These are phyloP conservation scores for Fusarium multiceps DNA, from an alignment of 2,329 filamentous ascomycete species.

Conservation along the genomic window DNA sequence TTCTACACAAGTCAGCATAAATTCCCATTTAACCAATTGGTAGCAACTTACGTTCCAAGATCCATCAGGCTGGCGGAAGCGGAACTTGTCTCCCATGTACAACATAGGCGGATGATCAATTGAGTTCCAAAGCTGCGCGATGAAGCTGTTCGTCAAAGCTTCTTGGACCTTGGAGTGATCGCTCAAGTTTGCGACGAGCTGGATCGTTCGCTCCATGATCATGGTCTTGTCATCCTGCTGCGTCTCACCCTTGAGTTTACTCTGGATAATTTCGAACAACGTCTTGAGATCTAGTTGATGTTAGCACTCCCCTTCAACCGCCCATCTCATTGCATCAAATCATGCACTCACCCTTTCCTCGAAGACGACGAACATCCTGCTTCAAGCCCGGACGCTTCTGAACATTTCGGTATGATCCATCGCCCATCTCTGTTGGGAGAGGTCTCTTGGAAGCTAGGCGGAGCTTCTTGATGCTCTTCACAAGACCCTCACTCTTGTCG, in stretches of 20 bases:
- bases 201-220: conserved; percentile 79
- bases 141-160: conserved; percentile 73
- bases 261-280: conserved; percentile 68
- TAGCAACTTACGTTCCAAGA: conserved; percentile 66
- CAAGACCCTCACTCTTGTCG: conserved; percentile 41
- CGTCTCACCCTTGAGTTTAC: conserved; percentile 70
- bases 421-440: conserved; percentile 70
- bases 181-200: conserved; percentile 74
- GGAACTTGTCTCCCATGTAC: conserved; percentile 70
- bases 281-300: conserved; percentile 68
- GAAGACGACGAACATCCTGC: conserved; percentile 41
- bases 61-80: conserved; percentile 76
- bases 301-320: conserved; percentile 11
- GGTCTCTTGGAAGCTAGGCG: conserved; percentile 67
- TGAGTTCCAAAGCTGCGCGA: conserved; percentile 76
- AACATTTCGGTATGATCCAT: conserved; percentile 67
- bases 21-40: fast-evolving
- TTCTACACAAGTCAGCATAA: conserved; percentile 58
- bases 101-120: conserved; percentile 78
- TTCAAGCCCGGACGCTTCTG: conserved; percentile 56
- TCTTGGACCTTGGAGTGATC: conserved; percentile 69
- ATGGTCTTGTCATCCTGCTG: conserved; percentile 80
- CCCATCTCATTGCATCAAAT: not conserved
- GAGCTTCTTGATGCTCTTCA: conserved; percentile 49
- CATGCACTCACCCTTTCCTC: conserved; percentile 27